Evolutionary conservation across 305 asterid genomes (phyloP).

Genomic region (Solanum chacoense): DNA sequence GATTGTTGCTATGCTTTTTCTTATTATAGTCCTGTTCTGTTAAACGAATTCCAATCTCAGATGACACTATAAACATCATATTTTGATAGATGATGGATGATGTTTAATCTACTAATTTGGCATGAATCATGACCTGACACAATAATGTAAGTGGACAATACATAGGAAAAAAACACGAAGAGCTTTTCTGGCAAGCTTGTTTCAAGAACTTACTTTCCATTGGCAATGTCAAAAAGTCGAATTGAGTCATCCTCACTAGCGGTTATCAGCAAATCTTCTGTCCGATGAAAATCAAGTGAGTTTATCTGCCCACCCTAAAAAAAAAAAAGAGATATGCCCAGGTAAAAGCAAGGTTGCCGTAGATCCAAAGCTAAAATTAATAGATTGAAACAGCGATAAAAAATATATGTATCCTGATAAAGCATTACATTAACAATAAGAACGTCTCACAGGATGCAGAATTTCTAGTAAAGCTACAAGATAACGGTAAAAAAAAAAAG

Average conservation of each 20-base stretch:
- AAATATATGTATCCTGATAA: not conserved
- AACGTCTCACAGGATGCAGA: not conserved
- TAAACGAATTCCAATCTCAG: not conserved
- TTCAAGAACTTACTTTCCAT: constrained; percentile 55
- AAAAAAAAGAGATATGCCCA: not conserved
- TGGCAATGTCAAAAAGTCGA: constrained; percentile 65
- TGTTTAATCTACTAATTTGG: not conserved
- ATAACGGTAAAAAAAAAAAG: not conserved
- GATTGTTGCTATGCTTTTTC: not conserved
- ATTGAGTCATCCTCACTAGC: constrained; percentile 87
- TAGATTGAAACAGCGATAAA: not conserved
- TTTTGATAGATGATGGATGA: not conserved
- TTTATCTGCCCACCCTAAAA: constrained; percentile 75
- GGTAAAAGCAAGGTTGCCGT: constrained; percentile 4
- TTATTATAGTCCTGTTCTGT: not conserved
- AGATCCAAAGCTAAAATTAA: not conserved
- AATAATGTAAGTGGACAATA: not conserved
- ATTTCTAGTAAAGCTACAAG: not conserved
- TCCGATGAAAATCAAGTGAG: constrained; percentile 82
- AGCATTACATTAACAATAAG: not conserved
- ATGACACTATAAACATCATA: not conserved
- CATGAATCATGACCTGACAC: not conserved
- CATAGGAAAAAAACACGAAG: not conserved
- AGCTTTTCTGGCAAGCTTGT: not conserved
- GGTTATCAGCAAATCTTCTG: constrained; percentile 72